A percentile compares a stretch with the other conserved stretches of the same genome.
phyloP scores from a whole-genome alignment of 2,329 filamentous ascomycete genomes.

The Apiospora saccharicola region DNA sequence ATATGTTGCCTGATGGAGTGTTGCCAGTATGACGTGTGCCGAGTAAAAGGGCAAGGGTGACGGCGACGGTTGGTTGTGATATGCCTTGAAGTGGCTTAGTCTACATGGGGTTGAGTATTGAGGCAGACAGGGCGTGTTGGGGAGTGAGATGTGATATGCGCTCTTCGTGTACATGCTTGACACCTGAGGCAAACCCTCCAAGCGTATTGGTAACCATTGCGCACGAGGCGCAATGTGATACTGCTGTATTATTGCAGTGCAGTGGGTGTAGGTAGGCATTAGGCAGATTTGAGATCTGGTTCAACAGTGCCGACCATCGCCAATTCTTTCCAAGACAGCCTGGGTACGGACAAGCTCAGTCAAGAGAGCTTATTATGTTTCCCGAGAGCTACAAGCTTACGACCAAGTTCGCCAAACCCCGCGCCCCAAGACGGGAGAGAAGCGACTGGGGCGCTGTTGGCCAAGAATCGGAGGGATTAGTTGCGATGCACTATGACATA shows the following conservation, averaged over 20 bases:
- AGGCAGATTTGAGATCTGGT: constrained; percentile 11
- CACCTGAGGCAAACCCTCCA: neutral
- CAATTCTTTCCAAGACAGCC: constrained; percentile 17
- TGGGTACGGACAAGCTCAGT: constrained; percentile 9
- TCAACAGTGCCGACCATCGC: neutral
- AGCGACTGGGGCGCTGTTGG: constrained; percentile 19
- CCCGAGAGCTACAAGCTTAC: constrained; percentile 1
- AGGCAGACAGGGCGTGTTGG: neutral
- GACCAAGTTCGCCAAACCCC: neutral
- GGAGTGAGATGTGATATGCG: neutral
- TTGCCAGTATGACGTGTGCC: constrained; percentile 7
- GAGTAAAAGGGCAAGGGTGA: neutral
- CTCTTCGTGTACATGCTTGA: neutral
- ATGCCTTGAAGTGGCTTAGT: constrained; percentile 12
- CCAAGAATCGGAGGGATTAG: neutral
- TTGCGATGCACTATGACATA: constrained; percentile 21
- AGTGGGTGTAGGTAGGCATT: neutral
- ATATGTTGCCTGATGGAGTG: neutral
- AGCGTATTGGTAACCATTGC: neutral
- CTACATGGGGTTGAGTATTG: neutral
- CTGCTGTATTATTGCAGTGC: neutral
- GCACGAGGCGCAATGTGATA: neutral
- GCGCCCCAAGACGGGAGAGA: constrained; percentile 9
- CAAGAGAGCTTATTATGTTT: neutral
- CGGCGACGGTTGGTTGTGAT: neutral